These are phyloP conservation scores for Apiospora pterosperma DNA, from an alignment of 2,329 filamentous ascomycete genomes.

Conservation along the genomic window DNA sequence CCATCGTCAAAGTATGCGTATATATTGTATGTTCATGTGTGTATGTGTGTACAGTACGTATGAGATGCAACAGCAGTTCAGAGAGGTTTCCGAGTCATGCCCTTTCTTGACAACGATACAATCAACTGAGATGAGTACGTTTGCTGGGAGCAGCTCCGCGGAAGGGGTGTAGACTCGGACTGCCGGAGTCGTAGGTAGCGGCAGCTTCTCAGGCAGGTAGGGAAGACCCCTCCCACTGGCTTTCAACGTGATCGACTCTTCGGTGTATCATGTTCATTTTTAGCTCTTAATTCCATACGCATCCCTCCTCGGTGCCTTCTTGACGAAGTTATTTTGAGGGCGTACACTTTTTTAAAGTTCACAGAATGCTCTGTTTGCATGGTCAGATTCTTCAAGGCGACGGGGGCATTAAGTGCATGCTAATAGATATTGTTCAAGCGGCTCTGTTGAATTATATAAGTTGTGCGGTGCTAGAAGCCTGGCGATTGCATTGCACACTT, in stretches of 20 bases:
- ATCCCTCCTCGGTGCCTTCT: neutral
- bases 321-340: neutral
- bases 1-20: neutral
- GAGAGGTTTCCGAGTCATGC: neutral
- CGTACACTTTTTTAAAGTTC: neutral
- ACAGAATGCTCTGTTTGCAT: neutral
- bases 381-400: neutral
- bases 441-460: neutral
- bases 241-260: slow-evolving; percentile 9
- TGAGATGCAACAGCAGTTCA: neutral
- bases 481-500: too few relatives aligned
- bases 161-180: neutral
- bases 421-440: too few relatives aligned
- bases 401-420: too few relatives aligned
- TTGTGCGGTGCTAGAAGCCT: neutral
- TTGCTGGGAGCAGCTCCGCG: neutral
- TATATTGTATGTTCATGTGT: too few relatives aligned
- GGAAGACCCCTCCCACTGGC: neutral
- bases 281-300: slow-evolving; percentile 4
- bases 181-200: neutral
- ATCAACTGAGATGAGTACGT: neutral
- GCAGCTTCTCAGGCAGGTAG: neutral
- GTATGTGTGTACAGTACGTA: too few relatives aligned
- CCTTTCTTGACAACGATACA: neutral
- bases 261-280: slow-evolving; percentile 12